Evolutionary conservation across 108 stramenopile genomes (phyloP).

Genomic region (Cyclotella kingstonii): DNA sequence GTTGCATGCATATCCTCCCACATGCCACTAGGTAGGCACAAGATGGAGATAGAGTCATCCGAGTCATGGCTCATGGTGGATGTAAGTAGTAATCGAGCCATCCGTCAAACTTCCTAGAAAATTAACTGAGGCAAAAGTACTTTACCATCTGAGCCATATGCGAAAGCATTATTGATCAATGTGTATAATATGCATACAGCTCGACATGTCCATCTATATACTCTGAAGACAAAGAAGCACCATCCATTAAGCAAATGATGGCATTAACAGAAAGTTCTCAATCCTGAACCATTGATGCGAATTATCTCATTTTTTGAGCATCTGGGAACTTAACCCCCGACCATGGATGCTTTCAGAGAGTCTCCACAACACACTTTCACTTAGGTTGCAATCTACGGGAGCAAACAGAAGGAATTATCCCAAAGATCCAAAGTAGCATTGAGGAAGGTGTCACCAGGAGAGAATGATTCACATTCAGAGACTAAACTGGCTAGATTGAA

Average conservation of each 20-base stretch:
- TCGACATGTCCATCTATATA: not conserved
- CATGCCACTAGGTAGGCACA: constrained; percentile 10
- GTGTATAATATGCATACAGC: constrained; percentile 13
- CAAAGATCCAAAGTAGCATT: too few relatives aligned
- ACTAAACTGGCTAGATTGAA: too few relatives aligned
- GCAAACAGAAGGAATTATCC: not conserved
- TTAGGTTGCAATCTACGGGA: constrained; percentile 4
- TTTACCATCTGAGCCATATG: constrained; percentile 9
- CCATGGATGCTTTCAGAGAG: constrained; percentile 4
- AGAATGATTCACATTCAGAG: too few relatives aligned
- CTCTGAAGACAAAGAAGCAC: not conserved
- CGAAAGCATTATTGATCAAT: constrained; percentile 4
- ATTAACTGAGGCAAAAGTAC: constrained; percentile 4
- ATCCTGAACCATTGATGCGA: not conserved
- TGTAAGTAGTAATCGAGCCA: constrained; percentile 5
- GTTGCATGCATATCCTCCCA: too few relatives aligned
- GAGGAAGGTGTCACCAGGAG: too few relatives aligned
- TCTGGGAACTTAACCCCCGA: constrained; percentile 1
- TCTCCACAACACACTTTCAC: not conserved
- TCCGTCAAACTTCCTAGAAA: constrained; percentile 9
- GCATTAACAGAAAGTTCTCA: not conserved
- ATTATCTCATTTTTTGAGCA: constrained; percentile 5
- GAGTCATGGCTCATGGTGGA: not conserved
- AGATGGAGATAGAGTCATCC: constrained; percentile 6
- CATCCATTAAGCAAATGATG: constrained; percentile 16